Evolutionary conservation across 2,329 filamentous ascomycete genomes (phyloP).

Genomic region (Ophiostoma sp.): DNA sequence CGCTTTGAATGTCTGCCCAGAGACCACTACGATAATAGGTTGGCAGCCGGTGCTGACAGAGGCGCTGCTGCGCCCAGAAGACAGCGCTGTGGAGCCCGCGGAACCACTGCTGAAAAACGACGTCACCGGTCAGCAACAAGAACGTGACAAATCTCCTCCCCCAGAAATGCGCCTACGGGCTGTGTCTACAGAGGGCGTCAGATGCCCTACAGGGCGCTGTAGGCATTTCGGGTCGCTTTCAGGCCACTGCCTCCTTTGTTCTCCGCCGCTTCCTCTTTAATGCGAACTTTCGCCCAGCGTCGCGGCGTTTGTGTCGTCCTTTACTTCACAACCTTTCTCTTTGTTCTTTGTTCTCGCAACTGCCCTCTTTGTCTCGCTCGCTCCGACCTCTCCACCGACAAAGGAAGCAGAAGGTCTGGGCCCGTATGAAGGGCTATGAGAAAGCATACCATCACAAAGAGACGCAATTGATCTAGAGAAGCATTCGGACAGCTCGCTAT

Average conservation of each 20-base stretch:
- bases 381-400: neutral
- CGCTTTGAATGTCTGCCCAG: no score
- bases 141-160: neutral
- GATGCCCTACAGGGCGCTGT: neutral
- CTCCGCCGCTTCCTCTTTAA: neutral
- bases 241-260: neutral
- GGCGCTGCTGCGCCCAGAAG: neutral
- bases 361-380: neutral
- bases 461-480: neutral
- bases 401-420: neutral
- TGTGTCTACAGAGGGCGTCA: neutral
- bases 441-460: slow-evolving; percentile 4
- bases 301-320: neutral
- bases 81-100: neutral
- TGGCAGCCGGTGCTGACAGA: slow-evolving; percentile 5
- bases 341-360: neutral
- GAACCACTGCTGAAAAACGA: neutral
- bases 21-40: neutral
- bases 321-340: neutral
- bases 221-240: neutral
- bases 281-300: neutral
- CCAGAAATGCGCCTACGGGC: neutral
- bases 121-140: neutral
- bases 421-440: neutral
- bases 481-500: neutral